Base-by-base conservation (phyloP, 345 rosid genomes). In the Brassica carinata region DNA sequence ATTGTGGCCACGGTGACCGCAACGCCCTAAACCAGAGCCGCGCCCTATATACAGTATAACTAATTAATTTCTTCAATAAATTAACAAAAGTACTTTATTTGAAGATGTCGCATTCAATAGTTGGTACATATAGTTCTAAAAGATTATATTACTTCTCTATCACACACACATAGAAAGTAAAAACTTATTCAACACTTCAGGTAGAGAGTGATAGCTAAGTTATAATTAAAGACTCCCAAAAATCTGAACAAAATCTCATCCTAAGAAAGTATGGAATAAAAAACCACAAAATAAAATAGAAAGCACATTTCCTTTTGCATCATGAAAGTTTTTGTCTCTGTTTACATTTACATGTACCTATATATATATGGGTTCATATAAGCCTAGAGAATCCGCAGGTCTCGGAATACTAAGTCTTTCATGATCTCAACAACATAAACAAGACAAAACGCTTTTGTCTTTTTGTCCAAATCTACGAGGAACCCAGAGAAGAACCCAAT, bases 131-230 rank as follows among this genome's bases (percentile, higher is more conserved):
- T 55, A 64, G 76, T 75, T 81, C 67, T 80, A 74, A 75, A 81
- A 81, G 53, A 36, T 75, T 27, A 81, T 71, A 75, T 81, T 70
- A 81, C 83, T 81, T 81, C 51, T 64, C 67, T 74, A 79, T 74
- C 79, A 79, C 83, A 79, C 69, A 73, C 69, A 79, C 48, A 45
- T 17, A 61, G 23, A 75, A 81, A 80, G 73, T 81, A 80, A 81
- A 81, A 75, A 81, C 83, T 81, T 81, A 81, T 81, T 72, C 83
- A 81, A 81, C 80, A 81, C 83, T 81, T 81, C 80, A 81, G 80
- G 73, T 55, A 70, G 83, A 81, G 80, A 81, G 83, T 75, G 83
- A 81, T 81, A 81, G 80, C 83, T 81, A 70, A 57, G 79, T 75
- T 81, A 81, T 81, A 70, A 81, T 81, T 75, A 65, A 64, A 75